These are phyloP conservation scores for Solanum hybrid DNA, from an alignment of 305 asterid genomes.

Conservation along the genomic window DNA sequence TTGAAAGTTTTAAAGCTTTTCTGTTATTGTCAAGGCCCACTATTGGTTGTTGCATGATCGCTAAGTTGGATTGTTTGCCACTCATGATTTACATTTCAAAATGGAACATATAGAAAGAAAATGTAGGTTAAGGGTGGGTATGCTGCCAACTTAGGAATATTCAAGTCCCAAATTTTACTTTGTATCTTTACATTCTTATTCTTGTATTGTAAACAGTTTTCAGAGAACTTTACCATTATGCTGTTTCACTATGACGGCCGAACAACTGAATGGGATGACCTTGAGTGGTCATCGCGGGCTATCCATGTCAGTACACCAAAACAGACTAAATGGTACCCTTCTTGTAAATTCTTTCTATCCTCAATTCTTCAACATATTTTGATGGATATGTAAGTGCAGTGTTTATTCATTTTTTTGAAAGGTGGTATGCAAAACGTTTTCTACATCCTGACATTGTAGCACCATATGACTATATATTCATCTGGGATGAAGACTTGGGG, in stretches of 20 bases:
- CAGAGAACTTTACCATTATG: constrained; percentile 74
- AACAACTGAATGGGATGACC: constrained; percentile 87
- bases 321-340: constrained; percentile 75
- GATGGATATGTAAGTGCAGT: background rate
- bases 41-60: background rate
- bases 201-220: constrained; percentile 40
- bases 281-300: constrained; percentile 82
- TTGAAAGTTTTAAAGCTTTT: background rate
- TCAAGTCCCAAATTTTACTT: background rate
- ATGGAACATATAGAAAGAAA: background rate
- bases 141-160: background rate
- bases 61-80: background rate
- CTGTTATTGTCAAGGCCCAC: background rate
- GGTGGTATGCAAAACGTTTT: constrained; percentile 97
- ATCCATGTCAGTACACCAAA: constrained; percentile 66
- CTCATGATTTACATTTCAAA: background rate
- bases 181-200: background rate
- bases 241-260: constrained; percentile 88
- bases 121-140: background rate
- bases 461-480: constrained; percentile 71
- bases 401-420: constrained; percentile 14
- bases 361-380: background rate
- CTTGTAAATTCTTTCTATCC: background rate
- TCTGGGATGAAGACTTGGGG: constrained; percentile 94
- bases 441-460: constrained; percentile 87